phyloP scores from a whole-genome alignment of 257 asterid genomes.

The Fraxinus quadrangulata region DNA sequence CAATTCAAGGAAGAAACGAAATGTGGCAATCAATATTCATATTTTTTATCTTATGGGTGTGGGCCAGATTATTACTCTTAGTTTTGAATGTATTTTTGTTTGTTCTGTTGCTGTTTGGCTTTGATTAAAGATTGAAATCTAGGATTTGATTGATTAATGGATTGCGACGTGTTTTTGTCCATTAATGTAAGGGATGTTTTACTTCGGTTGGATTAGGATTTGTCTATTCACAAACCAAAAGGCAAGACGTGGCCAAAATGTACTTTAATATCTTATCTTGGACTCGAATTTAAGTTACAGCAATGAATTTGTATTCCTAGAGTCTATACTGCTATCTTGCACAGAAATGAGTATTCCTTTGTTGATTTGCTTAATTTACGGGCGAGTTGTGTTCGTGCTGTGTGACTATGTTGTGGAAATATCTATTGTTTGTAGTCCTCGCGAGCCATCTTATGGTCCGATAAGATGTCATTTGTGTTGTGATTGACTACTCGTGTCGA shows the following conservation, averaged over 20 bases:
- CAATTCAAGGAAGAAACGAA: constrained; percentile 13
- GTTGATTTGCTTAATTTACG: neutral
- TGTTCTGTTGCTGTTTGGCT: constrained; percentile 31
- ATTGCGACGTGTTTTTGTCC: constrained; percentile 26
- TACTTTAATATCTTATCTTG: constrained; percentile 33
- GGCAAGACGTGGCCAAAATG: constrained; percentile 11
- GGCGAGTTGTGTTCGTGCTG: neutral
- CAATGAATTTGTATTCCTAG: constrained; percentile 19
- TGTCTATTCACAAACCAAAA: constrained; percentile 27
- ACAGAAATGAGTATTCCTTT: neutral
- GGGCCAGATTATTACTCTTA: constrained; percentile 28
- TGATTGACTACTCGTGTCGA: neutral
- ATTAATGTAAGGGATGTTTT: constrained; percentile 21
- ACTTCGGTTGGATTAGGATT: neutral
- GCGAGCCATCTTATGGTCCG: neutral
- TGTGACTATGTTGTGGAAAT: too few relatives aligned
- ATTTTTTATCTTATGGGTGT: constrained; percentile 14
- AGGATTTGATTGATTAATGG: constrained; percentile 7
- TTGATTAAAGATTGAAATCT: constrained; percentile 26
- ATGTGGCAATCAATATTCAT: constrained; percentile 5
- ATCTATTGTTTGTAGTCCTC: too few relatives aligned
- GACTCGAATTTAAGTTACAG: constrained; percentile 18
- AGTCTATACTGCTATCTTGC: neutral
- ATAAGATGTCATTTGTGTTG: neutral
- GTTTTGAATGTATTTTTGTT: constrained; percentile 32